Base-by-base conservation (phyloP, 495 filamentous ascomycete genomes). In the Tuber indicum region DNA sequence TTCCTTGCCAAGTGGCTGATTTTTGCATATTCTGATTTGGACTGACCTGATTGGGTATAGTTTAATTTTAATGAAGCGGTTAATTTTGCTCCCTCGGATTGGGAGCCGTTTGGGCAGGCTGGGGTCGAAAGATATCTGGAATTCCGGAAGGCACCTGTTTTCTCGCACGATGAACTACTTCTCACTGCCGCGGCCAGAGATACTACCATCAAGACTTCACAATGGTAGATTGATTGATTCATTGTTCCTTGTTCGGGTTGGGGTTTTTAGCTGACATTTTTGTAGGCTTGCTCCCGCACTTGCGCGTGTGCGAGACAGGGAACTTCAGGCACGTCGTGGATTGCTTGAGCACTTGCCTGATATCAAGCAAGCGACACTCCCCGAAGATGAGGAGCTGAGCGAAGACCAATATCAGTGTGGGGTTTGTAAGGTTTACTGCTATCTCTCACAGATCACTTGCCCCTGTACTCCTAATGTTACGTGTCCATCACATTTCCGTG, bases 21-120 rank as follows among this genome's bases (percentile, higher is more conserved):
- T 82, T 46, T 84, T 83, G 16, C 83, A 86, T 46, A 36, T 58
- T 43, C 26, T 76, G 47, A 62, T 74, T 76, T 74, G 45, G n/a
- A 62, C 73, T 80, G 62, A 80, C 49, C 69, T 69, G 72, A 26
- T 46, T 42, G 75, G 70, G 36, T 72, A n/a, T 58, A 83, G 81
- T 99, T 99, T 88, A 99, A 99, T 83, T 97, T 98, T 86, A 99
- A 99, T 77, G 96, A 99, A 83, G 96, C 96, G 2, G 96, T 99
- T 76, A 99, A 99, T 83, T 98, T 99, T 84, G 96, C 96, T 4
- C 96, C 96, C 17, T 86, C 86, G n/a, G 96, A 98, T 83, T 99
- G 96, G 96, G 96, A 98, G 83, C 94, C 93, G 0, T 96, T 90
- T 86, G 96, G 96, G 8, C 92, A 95, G 77, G 87, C 89, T 62